Base-by-base conservation (phyloP, 2,329 filamentous ascomycete species). In the Calonectria ilicicola region DNA sequence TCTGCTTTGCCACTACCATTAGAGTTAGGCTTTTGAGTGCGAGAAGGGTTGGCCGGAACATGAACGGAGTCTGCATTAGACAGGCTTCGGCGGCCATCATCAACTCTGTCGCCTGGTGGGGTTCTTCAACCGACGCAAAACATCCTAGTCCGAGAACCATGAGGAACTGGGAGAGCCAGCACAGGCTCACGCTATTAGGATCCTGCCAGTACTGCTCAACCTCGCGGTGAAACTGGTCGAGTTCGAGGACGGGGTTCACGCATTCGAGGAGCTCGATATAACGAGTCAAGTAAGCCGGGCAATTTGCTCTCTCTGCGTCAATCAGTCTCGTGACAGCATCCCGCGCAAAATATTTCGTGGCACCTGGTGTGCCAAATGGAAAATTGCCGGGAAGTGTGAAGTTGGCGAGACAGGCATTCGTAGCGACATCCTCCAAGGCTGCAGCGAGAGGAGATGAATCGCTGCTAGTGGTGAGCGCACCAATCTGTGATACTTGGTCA, bases 21-120 rank as follows among this genome's bases (percentile, higher is more conserved):
- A 84, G 74, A 19, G 78, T 78, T 14, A 83, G 69, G 1, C 79
- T 76, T 66, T 81, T 80, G 17, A 84, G 75, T 0, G 80, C 76
- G n/a, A 81, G 73, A 38, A 83, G 74, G 3, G 80, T 83, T 9
- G 83, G 83, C 2, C 82, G 81, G 60, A 83, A 83, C 79, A 83
- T 84, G 70, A 83, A 83, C 2, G 82, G 81, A 4, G 83, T 84
- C 74, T 84, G 82, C 79, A 83, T 82, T 5, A 84, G 77, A 40
- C 82, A 84, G 0, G 82, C 82, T 65, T 84, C 83, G 12, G 83
- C 80, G 3, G 82, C 83, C 78, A 83, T 81, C 81, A 84, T 82
- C 32, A 84, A 76, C 68, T 84, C 81, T 1, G 79, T 82, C 3
- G 82, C 82, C 21, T 79, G 76, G 27, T 80, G 79, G 15, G 81